Evolutionary conservation across 306 rosid genomes (phyloP), one percentile per base, ranked within the genome.

Genomic region (Medicago arabica): DNA sequence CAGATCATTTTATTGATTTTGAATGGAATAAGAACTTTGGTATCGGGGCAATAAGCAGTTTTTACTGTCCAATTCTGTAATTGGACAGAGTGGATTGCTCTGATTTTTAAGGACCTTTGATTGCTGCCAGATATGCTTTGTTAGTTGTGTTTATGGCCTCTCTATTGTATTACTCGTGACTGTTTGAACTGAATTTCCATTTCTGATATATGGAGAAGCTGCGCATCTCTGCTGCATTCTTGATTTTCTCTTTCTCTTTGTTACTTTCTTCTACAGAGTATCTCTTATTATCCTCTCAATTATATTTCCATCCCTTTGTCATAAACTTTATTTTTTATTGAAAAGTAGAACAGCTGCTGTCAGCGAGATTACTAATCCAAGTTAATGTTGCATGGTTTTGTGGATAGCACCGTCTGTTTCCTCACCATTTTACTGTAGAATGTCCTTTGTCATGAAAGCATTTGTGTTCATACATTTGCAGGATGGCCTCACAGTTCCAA

Each of bases 401-500:
- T 19, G 54, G 23, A 69, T 69, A 53, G 36, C 49, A 49, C 74
- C 54, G 65, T 59, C 76, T 85, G 58, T 44, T 66, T 78, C 65
- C 72, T 79, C 40, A 61, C 15, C 39, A 59, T 51, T 71, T 80
- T 75, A 46, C 67, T 49, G 43, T 46, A 61, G 43, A 55, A 81
- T 31, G 68, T 63, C 70, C 61, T 75, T 78, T 73, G 74, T 70
- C 6, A 74, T 81, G 76, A 72, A 68, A 63, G 51, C 69, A 65
- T 73, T 66, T 65, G 50, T 62, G 64, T 77, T 75, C 71, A 62
- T 73, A 57, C 80, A 72, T 77, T 85, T 85, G 86, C 92, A 95
- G 98, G 89, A 86, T 78, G 80, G 72, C 67, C 77, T 76, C 54
- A 54, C 58, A 58, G 76, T 84, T 84, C 89, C 88, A 54, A 50